Evolutionary conservation across 2,329 filamentous ascomycete species (phyloP), one percentile per base, ranked within the genome.

Genomic region (Aspergillus neoniger): DNA sequence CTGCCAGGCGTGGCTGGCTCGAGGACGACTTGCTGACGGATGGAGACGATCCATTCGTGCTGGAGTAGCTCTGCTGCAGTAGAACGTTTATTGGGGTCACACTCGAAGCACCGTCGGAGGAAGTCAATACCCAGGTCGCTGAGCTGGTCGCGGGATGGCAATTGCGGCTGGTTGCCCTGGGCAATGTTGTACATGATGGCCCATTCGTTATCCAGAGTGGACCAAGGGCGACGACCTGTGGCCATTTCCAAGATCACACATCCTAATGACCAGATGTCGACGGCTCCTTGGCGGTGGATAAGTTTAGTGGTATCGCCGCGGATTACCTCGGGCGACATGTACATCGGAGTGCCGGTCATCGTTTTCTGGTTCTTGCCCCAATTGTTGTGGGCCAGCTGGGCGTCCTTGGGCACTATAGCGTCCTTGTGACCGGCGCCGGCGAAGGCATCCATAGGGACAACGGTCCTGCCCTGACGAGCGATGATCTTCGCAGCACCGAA

Each of bases 131-230:
- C 95, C 58, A 86, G 79, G 0, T 88, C 85, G 71, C 91, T 95
- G 65, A 99, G 85, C 77, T 98, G 94, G 55, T 98, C 94, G 0
- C 82, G 75, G 0, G 86, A 83, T 1, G 95, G 95, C 58, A 97
- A 83, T 73, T 92, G 89, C 5, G 95, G 95, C 52, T 92, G 91
- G 70, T 97, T 96, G 65, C 95, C 95, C 74, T 96, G 94, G 1
- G 95, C 95, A 72, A 99, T 99, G 81, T 98, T 98, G 84, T 97
- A 99, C 95, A 99, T 99, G 80, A 99, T 98, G 44, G 95, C 95
- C 92, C 93, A 99, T 77, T 99, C 95, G 74, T 99, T 99, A 80
- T 99, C 95, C 50, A 98, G 87, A 65, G 89, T 92, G 25, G 92
- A 92, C 95, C 95, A 99, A 1, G 95, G 95, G 15, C 94, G 88